Conservation (phyloP, 805 yeast genomes). For the Yamadazyma nakazawae region DNA sequence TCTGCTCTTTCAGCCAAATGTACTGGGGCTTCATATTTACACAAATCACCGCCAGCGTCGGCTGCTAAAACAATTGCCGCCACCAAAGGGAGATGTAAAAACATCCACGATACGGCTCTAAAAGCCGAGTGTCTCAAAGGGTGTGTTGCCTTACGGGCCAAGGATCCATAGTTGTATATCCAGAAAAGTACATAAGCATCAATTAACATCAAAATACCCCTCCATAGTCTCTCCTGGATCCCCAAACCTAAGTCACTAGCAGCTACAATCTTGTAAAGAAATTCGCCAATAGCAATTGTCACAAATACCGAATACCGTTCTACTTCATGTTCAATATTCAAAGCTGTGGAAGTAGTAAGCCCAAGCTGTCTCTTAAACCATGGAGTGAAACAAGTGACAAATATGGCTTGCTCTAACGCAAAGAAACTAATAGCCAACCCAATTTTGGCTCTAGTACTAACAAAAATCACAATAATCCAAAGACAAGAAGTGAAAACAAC, state of each 20-base stretch:
- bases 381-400: conserved; percentile 45
- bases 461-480: conserved; percentile 54
- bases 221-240: conserved; percentile 38
- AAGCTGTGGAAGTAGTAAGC: conserved; percentile 51
- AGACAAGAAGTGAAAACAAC: conserved; percentile 34
- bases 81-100: conserved; percentile 49
- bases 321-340: conserved; percentile 65
- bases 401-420: conserved; percentile 39
- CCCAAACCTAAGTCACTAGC: conserved; percentile 47
- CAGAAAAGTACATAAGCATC: conserved; percentile 50
- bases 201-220: conserved; percentile 47
- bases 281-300: conserved; percentile 65
- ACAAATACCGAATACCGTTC: conserved; percentile 58
- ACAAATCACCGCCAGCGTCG: conserved; percentile 54
- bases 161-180: conserved; percentile 55
- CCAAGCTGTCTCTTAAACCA: conserved; percentile 39
- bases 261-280: conserved; percentile 51
- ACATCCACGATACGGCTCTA: conserved; percentile 46
- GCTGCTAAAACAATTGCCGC: conserved; percentile 54
- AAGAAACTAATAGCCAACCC: conserved; percentile 42
- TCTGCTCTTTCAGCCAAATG: conserved; percentile 1
- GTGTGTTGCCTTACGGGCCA: conserved; percentile 47
- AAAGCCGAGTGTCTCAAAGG: conserved; percentile 47
- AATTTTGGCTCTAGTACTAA: conserved; percentile 43
- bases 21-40: conserved; percentile 13